Evolutionary conservation across 225 moss, liverwort and hornwort genomes (phyloP).

Genomic region (Thuidium tamariscinum): DNA sequence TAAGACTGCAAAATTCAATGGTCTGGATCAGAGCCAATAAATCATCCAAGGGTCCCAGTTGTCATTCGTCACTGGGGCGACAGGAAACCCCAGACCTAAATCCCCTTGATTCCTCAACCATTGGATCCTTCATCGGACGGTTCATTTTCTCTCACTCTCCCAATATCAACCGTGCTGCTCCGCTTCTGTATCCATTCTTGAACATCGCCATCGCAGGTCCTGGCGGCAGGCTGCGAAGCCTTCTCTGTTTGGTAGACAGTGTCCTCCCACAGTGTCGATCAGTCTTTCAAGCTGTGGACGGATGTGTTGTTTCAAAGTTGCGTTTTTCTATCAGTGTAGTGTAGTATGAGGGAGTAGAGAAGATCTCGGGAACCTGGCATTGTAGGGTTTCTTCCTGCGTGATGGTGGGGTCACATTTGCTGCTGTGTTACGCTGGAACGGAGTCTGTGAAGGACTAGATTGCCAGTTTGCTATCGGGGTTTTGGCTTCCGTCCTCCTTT

Average conservation of each 20-base stretch:
- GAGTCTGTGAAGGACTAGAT: too few relatives aligned
- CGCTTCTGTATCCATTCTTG: fast-evolving
- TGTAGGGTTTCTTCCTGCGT: background rate
- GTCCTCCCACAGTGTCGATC: fast-evolving
- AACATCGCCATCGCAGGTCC: background rate
- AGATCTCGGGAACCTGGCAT: background rate
- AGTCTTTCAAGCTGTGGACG: background rate
- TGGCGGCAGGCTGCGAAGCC: background rate
- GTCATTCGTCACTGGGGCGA: background rate
- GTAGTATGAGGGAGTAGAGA: background rate
- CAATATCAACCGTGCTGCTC: background rate
- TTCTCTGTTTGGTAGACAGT: background rate
- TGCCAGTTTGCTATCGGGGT: too few relatives aligned
- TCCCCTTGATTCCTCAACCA: background rate
- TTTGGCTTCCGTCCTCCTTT: too few relatives aligned
- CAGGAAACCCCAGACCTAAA: background rate
- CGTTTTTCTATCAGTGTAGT: background rate
- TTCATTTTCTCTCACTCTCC: background rate
- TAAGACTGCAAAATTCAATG: background rate
- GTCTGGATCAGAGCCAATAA: background rate
- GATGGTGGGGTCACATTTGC: background rate
- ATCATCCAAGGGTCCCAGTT: background rate
- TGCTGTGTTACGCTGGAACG: too few relatives aligned
- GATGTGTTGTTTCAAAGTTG: too few relatives aligned
- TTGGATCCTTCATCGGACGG: background rate